These are phyloP conservation scores for Pisolithus thermaeus DNA, from an alignment of 1,284 basidiomycete genomes.

Conservation along the genomic window DNA sequence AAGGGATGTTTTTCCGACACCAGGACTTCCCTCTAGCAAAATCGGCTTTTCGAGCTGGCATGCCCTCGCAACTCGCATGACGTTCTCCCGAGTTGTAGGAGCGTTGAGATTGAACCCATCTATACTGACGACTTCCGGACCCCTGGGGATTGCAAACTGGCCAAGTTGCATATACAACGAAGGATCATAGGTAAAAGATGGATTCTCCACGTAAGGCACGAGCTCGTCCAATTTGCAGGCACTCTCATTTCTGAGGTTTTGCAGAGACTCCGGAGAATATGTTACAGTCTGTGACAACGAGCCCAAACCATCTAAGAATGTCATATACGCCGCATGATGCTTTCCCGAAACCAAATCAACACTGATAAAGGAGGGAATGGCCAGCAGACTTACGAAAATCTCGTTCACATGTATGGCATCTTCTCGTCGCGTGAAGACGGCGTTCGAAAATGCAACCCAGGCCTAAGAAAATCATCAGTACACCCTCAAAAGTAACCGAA, in stretches of 20 bases:
- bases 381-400: slow-evolving; percentile 62
- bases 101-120: slow-evolving; percentile 81
- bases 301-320: slow-evolving; percentile 78
- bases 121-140: slow-evolving; percentile 34
- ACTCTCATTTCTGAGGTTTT: slow-evolving; percentile 47
- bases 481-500: background rate
- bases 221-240: slow-evolving; percentile 43
- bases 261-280: slow-evolving; percentile 47
- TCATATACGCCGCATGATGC: slow-evolving; percentile 88
- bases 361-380: background rate
- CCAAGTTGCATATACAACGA: slow-evolving; percentile 57
- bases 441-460: slow-evolving; percentile 89
- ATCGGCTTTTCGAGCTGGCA: slow-evolving; percentile 91
- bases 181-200: slow-evolving; percentile 32
- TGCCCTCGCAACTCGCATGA: slow-evolving; percentile 85
- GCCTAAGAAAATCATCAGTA: slow-evolving; percentile 46
- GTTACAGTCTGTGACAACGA: slow-evolving; percentile 66
- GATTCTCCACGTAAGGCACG: slow-evolving; percentile 36
- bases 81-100: slow-evolving; percentile 86
- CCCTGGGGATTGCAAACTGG: slow-evolving; percentile 68
- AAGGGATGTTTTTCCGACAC: slow-evolving; percentile 98
- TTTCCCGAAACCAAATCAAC: slow-evolving; percentile 27
- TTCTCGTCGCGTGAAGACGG: slow-evolving; percentile 37
- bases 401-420: slow-evolving; percentile 41
- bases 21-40: slow-evolving; percentile 94